Percentiles rank a stretch among this genome's conserved stretches.
phyloP scores from a whole-genome alignment of 352 stramenopile species.

The Globisporangium parvum region DNA sequence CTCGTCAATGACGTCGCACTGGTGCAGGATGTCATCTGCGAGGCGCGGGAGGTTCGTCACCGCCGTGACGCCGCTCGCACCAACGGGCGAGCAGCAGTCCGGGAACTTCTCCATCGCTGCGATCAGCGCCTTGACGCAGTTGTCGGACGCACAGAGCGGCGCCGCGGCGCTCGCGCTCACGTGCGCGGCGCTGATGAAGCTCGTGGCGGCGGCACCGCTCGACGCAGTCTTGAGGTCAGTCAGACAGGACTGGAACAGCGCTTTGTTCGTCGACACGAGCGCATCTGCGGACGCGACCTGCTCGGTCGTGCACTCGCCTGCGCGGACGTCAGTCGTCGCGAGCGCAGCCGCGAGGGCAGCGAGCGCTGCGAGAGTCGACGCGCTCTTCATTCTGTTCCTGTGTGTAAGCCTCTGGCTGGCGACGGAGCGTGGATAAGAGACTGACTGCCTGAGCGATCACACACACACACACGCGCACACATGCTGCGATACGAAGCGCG shows the following conservation, averaged over 20 bases:
- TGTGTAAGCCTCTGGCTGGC: not conserved
- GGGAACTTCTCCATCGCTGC: slow-evolving; percentile 22
- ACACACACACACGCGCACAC: too few species aligned
- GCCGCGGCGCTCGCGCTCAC: slow-evolving; percentile 3
- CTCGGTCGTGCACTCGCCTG: slow-evolving; percentile 5
- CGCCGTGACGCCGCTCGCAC: slow-evolving; percentile 1
- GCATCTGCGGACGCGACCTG: slow-evolving; percentile 8
- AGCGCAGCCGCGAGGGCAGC: not conserved
- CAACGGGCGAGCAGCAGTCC: slow-evolving; percentile 16
- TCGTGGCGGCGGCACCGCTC: not conserved
- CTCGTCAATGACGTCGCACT: slow-evolving; percentile 19
- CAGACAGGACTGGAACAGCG: slow-evolving; percentile 13
- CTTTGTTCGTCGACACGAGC: slow-evolving; percentile 12
- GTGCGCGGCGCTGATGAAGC: slow-evolving; percentile 16
- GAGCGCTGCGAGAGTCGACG: not conserved
- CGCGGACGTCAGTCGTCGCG: not conserved
- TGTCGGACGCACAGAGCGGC: slow-evolving; percentile 13
- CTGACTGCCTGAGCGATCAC: too few species aligned
- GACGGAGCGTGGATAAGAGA: not conserved
- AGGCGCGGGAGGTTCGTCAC: slow-evolving; percentile 19
- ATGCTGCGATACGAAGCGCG: too few species aligned
- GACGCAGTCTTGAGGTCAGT: slow-evolving; percentile 10
- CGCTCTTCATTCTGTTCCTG: not conserved
- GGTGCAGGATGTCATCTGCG: slow-evolving; percentile 20
- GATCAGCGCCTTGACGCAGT: slow-evolving; percentile 19